Percentiles rank a stretch among this genome's conserved stretches.
Conservation (phyloP, 129 eudicot genomes). For the Lonicera japonica region DNA sequence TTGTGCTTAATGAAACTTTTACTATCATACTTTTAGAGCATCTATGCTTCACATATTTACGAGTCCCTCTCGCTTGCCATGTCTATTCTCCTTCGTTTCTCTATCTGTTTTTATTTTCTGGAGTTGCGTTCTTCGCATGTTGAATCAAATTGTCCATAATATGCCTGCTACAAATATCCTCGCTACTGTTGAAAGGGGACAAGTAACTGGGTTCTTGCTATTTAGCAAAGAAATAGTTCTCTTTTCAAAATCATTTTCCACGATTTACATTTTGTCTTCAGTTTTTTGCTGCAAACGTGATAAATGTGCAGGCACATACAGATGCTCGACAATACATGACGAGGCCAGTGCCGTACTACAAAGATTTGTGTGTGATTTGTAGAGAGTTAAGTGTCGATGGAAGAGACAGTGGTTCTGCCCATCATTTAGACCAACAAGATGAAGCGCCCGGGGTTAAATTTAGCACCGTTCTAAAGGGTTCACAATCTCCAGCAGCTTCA, state of each 20-base stretch:
- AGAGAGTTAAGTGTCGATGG: slow-evolving; percentile 22
- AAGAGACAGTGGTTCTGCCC: slow-evolving; percentile 24
- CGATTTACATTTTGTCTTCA: background rate
- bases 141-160: background rate
- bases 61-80: too few relatives aligned
- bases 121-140: background rate
- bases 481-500: slow-evolving; percentile 16
- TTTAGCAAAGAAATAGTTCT: too few relatives aligned
- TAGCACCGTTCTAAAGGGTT: background rate
- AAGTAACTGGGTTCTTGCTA: too few relatives aligned
- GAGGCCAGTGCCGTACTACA: slow-evolving; percentile 43
- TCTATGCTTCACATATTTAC: background rate
- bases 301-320: slow-evolving; percentile 32
- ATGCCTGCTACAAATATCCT: background rate
- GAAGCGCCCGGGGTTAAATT: slow-evolving; percentile 1
- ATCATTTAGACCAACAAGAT: slow-evolving; percentile 11
- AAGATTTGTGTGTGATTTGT: slow-evolving; percentile 29
- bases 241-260: background rate
- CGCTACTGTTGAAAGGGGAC: background rate
- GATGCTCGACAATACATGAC: slow-evolving; percentile 51
- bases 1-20: background rate
- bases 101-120: background rate
- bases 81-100: too few relatives aligned
- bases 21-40: too few relatives aligned
- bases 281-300: background rate